Evolutionary conservation across 148 eudicot species (phyloP).

Genomic region (Agrostemma githago): DNA sequence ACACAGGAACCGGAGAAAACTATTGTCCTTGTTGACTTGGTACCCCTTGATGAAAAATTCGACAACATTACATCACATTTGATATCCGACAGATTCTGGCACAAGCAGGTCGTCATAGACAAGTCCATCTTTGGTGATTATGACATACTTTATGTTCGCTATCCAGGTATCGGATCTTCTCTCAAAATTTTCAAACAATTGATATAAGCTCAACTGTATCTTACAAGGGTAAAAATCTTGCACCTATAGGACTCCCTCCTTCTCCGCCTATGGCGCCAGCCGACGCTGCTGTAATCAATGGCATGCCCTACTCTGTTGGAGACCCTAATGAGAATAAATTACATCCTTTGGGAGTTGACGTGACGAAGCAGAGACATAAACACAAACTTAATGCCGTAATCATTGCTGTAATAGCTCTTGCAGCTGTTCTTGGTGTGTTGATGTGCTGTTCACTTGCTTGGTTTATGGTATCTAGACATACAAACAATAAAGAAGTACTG

Average conservation of each 20-base stretch:
- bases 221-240: constrained; percentile 1
- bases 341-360: constrained; percentile 74
- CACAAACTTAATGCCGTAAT: constrained; percentile 41
- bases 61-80: constrained; percentile 55
- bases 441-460: constrained; percentile 42
- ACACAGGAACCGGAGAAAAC: constrained; percentile 62
- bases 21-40: constrained; percentile 60
- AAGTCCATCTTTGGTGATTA: constrained; percentile 63
- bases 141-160: constrained; percentile 65
- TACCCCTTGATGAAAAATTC: constrained; percentile 65
- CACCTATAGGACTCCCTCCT: constrained; percentile 65
- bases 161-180: constrained; percentile 52
- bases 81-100: constrained; percentile 63
- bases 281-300: constrained; percentile 38
- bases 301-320: constrained; percentile 50
- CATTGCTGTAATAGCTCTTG: constrained; percentile 59
- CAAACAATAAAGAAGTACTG: constrained; percentile 26
- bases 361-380: constrained; percentile 38
- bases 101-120: constrained; percentile 55
- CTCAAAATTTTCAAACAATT: too few species aligned
- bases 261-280: constrained; percentile 77
- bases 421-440: constrained; percentile 50
- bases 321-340: constrained; percentile 44
- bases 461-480: constrained; percentile 33
- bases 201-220: neutral